Percentiles rank a stretch among this genome's conserved stretches.
Conservation (phyloP, 768 basidiomycete species). For the Coprinellus micaceus region DNA sequence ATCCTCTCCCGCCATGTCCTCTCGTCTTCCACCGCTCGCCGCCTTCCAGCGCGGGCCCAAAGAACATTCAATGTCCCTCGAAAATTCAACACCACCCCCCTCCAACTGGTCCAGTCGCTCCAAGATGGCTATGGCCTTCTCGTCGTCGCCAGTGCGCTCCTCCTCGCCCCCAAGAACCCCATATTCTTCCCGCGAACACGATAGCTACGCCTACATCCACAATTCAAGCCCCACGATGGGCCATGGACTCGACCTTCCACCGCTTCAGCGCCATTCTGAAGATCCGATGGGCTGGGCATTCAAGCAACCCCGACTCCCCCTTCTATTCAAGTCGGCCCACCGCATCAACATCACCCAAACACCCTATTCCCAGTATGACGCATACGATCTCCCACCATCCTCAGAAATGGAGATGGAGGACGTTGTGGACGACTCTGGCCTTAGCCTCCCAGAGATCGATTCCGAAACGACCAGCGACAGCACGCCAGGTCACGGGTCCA, state of each 20-base stretch:
- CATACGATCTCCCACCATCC: slow-evolving; percentile 24
- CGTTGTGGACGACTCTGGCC: slow-evolving; percentile 24
- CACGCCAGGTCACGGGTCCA: slow-evolving; percentile 21
- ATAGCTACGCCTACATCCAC: slow-evolving; percentile 29
- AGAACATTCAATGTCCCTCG: slow-evolving; percentile 17
- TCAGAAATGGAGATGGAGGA: slow-evolving; percentile 35
- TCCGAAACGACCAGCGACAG: slow-evolving; percentile 25
- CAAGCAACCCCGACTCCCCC: slow-evolving; percentile 8
- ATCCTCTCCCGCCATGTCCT: slow-evolving; percentile 44
- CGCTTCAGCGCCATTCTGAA: slow-evolving; percentile 21
- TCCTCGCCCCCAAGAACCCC: slow-evolving; percentile 41
- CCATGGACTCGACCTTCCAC: slow-evolving; percentile 20
- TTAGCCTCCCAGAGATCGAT: slow-evolving; percentile 20
- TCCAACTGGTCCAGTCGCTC: slow-evolving; percentile 16
- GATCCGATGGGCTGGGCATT: slow-evolving; percentile 27
- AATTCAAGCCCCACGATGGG: slow-evolving; percentile 31
- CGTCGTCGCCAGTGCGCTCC: slow-evolving; percentile 35
- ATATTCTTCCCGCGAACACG: slow-evolving; percentile 21
- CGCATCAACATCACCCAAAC: slow-evolving; percentile 20
- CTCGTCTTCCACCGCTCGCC: slow-evolving; percentile 25
- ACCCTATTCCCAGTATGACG: slow-evolving; percentile 24
- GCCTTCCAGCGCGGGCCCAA: slow-evolving; percentile 20
- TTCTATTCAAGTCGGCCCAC: slow-evolving; percentile 15
- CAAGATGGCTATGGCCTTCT: slow-evolving; percentile 18
- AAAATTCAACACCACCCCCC: slow-evolving; percentile 14